Evolutionary conservation across 768 basidiomycete species (phyloP), one percentile per base, ranked within the genome.

Genomic region (Russula earlei): DNA sequence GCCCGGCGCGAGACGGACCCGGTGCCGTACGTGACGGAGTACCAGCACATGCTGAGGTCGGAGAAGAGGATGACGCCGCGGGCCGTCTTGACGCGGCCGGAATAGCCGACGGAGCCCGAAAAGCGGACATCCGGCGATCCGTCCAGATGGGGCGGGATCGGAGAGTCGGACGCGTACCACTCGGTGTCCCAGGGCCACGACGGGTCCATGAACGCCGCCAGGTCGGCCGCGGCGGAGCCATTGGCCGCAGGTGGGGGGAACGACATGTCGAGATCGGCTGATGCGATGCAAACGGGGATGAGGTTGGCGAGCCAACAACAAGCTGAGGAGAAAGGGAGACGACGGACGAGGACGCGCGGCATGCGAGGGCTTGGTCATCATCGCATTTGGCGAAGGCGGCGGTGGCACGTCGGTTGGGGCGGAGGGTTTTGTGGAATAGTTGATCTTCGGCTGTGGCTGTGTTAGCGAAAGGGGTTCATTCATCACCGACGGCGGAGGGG

Each of bases 41-140:
- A 76, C 75, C 75, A 79, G 66, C 73, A 75, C 19, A 77, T 62
- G 63, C 75, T 77, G 51, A 79, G 71, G 59, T 81, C 79, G 6
- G 71, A 67, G 67, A 78, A 79, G 43, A 78, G 61, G 8, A 73
- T 67, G 8, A 74, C 74, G 40, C 70, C 69, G 44, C 62, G 64
- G 19, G 70, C 58, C 0, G 70, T 72, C 60, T 69, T 67, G 27
- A 59, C 65, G 7, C 55, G 56, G 10, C 71, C 72, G 8, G 59
- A 57, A 6, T 63, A 65, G 58, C 64, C 54, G 64, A 69, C 71
- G 22, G 69, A 62, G 44, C 64, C 67, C 12, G 65, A 55, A 46
- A 63, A 68, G 24, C 62, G 53, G 37, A 71, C 66, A 29, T 70
- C 47, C 20, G 47, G 59, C 20, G 58, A 59, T 17, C 61, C 56